A percentile compares a stretch with the other conserved stretches of the same genome.
Evolutionary conservation across 306 rosid genomes (phyloP).

Genomic region (Inga oerstediana): DNA sequence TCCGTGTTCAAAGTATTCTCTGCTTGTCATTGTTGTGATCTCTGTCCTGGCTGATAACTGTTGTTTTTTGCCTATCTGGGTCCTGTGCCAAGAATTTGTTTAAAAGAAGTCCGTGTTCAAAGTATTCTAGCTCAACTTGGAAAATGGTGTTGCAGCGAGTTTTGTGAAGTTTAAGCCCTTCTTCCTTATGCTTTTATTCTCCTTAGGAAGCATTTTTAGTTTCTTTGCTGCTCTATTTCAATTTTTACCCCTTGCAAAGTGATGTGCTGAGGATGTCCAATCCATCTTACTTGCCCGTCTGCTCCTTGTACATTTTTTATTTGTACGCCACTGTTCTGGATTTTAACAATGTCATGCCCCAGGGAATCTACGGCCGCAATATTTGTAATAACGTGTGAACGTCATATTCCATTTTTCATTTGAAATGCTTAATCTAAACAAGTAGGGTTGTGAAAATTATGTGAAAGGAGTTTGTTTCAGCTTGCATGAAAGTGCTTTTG

Average conservation of each 20-base stretch:
- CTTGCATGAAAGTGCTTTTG: too few relatives aligned
- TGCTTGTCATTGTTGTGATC: constrained; percentile 5
- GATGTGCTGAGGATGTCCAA: not conserved
- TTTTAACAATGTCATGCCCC: constrained; percentile 17
- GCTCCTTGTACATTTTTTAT: not conserved
- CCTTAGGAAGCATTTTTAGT: not conserved
- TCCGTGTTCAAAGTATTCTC: not conserved
- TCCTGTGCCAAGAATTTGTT: not conserved
- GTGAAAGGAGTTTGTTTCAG: too few relatives aligned
- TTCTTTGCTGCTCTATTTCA: not conserved
- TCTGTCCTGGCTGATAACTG: constrained; percentile 18
- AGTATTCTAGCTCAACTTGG: not conserved
- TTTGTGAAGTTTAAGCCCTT: not conserved
- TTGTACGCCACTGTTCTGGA: not conserved
- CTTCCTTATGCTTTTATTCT: not conserved
- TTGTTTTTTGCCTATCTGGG: not conserved
- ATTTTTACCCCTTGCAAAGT: not conserved
- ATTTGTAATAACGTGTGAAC: not conserved
- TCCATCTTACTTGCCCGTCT: not conserved
- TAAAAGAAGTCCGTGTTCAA: not conserved
- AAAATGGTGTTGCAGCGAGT: not conserved
- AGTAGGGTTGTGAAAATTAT: not conserved
- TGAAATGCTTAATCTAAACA: constrained; percentile 11
- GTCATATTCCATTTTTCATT: constrained; percentile 1
- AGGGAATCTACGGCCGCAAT: not conserved